Evolutionary conservation across 345 rosid species (phyloP).

Genomic region (Populus alba): DNA sequence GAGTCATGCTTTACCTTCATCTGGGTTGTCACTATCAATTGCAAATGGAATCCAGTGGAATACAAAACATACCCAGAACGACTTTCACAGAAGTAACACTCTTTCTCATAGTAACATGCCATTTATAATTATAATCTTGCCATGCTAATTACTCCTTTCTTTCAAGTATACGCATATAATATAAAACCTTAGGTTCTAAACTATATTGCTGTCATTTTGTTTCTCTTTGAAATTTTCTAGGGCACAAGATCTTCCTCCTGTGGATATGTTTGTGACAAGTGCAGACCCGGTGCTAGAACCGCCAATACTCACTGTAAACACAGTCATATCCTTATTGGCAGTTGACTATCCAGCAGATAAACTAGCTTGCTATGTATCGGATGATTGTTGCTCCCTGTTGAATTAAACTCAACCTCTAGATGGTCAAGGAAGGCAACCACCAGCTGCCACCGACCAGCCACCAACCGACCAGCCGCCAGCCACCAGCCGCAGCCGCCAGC

Average conservation of each 20-base stretch:
- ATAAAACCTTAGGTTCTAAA: not conserved
- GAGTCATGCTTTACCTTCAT: conserved; percentile 54
- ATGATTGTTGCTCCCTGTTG: conserved; percentile 64
- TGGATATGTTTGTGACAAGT: conserved; percentile 57
- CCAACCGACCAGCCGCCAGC: too few species aligned
- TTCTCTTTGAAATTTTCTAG: conserved; percentile 10
- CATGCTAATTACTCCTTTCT: not conserved
- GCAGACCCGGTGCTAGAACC: conserved; percentile 52
- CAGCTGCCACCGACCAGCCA: too few species aligned
- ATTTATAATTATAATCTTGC: too few species aligned
- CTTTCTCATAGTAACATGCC: not conserved
- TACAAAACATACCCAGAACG: conserved; percentile 44
- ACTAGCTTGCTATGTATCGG: conserved; percentile 55
- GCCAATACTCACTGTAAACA: conserved; percentile 45
- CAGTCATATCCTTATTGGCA: conserved; percentile 52
- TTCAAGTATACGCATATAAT: not conserved
- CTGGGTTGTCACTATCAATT: conserved; percentile 43
- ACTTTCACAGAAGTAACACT: conserved; percentile 37
- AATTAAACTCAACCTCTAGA: too few species aligned
- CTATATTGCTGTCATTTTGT: not conserved
- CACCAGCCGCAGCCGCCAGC: too few species aligned
- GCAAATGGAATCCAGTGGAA: conserved; percentile 58
- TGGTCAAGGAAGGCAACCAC: too few species aligned
- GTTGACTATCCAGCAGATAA: conserved; percentile 53
- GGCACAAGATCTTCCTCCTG: conserved; percentile 46